Percentiles rank a stretch among this genome's conserved stretches.
phyloP scores from a whole-genome alignment of 78 protist species.

The Emiliania huxleyi region DNA sequence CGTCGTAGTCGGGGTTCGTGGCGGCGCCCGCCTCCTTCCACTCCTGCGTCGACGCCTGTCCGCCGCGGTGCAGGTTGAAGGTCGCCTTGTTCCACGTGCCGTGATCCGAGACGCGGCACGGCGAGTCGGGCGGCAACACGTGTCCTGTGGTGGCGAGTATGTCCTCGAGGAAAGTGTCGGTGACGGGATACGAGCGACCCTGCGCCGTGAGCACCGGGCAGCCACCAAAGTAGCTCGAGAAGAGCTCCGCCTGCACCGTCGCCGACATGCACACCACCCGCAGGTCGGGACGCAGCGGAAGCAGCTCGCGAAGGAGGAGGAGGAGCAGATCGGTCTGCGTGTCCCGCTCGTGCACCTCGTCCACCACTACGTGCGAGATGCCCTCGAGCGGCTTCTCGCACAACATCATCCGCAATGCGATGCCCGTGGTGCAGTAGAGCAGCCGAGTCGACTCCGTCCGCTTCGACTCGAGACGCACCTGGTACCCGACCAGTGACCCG shows the following conservation, averaged over 20 bases:
- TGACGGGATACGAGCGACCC: constrained; percentile 47
- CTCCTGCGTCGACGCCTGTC: neutral
- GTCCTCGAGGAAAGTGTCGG: constrained; percentile 38
- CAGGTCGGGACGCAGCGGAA: constrained; percentile 10
- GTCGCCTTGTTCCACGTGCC: neutral
- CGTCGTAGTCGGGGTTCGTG: neutral
- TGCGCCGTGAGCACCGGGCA: neutral
- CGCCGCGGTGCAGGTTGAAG: neutral
- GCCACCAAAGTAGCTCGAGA: constrained; percentile 24
- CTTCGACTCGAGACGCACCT: constrained; percentile 63
- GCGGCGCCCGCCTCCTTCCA: neutral
- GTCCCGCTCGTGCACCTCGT: constrained; percentile 65
- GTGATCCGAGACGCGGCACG: neutral
- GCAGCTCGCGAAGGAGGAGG: neutral
- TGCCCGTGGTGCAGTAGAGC: constrained; percentile 84
- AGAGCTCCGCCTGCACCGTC: constrained; percentile 37
- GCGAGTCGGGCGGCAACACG: neutral
- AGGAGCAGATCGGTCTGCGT: constrained; percentile 47
- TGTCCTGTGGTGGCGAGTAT: constrained; percentile 16
- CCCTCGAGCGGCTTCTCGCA: neutral
- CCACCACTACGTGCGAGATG: constrained; percentile 45
- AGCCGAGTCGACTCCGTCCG: constrained; percentile 59
- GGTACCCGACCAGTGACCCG: constrained; percentile 68
- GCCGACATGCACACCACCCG: constrained; percentile 51
- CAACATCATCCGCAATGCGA: constrained; percentile 63